phyloP scores from a whole-genome alignment of 257 asterid genomes.

The Primulina huaijiensis region DNA sequence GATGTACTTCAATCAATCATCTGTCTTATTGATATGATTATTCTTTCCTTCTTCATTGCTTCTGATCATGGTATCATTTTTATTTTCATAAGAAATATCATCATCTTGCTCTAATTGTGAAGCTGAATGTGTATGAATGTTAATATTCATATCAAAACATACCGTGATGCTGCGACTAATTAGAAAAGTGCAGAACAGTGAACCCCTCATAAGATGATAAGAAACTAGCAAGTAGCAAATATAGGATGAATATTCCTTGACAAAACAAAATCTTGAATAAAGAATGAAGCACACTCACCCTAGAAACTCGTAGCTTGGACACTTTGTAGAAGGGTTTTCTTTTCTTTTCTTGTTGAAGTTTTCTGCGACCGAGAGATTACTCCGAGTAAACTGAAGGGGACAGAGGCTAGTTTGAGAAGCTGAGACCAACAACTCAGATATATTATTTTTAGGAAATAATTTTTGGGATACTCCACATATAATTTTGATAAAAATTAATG shows the following conservation, averaged over 20 bases:
- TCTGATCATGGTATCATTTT: too few species aligned
- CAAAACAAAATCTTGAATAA: background rate
- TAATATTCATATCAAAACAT: conserved; percentile 33
- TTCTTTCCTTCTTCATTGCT: too few species aligned
- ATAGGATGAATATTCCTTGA: background rate
- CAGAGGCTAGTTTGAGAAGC: conserved; percentile 14
- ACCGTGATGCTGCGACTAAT: conserved; percentile 18
- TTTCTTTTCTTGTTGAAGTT: background rate
- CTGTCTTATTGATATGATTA: too few species aligned
- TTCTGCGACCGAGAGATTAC: background rate
- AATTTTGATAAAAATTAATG: too few species aligned
- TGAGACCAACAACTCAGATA: conserved; percentile 11
- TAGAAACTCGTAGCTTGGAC: background rate
- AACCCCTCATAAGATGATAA: background rate
- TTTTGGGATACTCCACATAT: too few species aligned
- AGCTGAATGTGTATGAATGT: too few species aligned
- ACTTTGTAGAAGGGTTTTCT: background rate
- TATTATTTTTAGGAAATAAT: background rate
- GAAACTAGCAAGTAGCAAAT: background rate
- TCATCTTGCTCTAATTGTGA: too few species aligned
- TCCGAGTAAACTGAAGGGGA: background rate
- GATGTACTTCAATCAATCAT: too few species aligned
- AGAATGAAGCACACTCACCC: conserved; percentile 22
- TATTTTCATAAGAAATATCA: too few species aligned
- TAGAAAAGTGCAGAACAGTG: conserved; percentile 18